Conservation (phyloP, 73 alveolate genomes). For the Stentor roeselii region DNA sequence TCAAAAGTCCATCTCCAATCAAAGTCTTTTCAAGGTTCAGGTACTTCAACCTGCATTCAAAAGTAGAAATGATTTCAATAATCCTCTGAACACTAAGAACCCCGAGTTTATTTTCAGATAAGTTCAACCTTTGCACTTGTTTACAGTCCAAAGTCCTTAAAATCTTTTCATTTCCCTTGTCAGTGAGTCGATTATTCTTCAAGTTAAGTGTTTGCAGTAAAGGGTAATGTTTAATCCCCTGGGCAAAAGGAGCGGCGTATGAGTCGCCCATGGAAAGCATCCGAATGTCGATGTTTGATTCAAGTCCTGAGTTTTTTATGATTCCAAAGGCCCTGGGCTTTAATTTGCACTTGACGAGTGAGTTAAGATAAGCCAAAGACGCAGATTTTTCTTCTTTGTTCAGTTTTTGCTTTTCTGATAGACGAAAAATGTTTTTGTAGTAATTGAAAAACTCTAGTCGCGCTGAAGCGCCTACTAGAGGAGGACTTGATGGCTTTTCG, state of each 20-base stretch:
- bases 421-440: neutral
- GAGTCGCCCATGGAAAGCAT: neutral
- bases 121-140: neutral
- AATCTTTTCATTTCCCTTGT: conserved; percentile 1
- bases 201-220: neutral
- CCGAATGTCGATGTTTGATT: neutral
- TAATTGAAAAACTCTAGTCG: conserved; percentile 16
- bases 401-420: neutral
- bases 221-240: neutral
- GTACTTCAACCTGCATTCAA: neutral
- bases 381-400: conserved; percentile 1
- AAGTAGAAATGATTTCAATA: neutral
- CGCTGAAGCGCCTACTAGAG: neutral
- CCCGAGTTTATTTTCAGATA: conserved; percentile 12
- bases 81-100: neutral
- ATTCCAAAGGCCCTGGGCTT: conserved; percentile 25
- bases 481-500: no score
- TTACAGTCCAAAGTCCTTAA: neutral
- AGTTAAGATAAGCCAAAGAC: neutral
- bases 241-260: conserved; percentile 25
- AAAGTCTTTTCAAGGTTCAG: neutral
- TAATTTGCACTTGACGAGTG: neutral
- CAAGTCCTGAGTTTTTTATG: conserved; percentile 17
- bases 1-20: neutral
- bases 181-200: neutral